Evolutionary conservation across 1,139 yeast genomes (phyloP).

Genomic region (Hansenula sp.): DNA sequence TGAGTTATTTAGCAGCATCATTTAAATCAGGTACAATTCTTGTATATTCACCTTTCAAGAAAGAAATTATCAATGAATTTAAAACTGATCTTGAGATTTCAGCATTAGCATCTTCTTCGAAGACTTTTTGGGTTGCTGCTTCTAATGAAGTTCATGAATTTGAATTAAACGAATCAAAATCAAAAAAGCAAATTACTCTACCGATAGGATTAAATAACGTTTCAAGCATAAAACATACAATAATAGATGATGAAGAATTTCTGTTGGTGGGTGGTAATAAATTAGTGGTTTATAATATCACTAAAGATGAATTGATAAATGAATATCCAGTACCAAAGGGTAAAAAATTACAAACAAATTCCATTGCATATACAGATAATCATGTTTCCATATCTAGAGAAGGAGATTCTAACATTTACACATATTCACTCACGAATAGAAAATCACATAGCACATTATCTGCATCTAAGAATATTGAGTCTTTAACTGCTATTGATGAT

Average conservation of each 20-base stretch:
- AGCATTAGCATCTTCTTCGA: slow-evolving; percentile 15
- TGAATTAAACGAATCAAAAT: slow-evolving; percentile 20
- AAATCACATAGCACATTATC: background rate
- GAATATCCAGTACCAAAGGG: slow-evolving; percentile 1
- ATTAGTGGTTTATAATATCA: background rate
- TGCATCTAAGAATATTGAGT: background rate
- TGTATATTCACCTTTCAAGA: slow-evolving; percentile 37
- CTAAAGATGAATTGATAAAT: background rate
- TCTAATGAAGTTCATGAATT: slow-evolving; percentile 20
- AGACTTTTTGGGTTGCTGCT: slow-evolving; percentile 23
- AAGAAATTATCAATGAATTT: slow-evolving; percentile 33
- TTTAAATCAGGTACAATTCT: slow-evolving; percentile 35
- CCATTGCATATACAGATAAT: background rate
- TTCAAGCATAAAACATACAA: background rate
- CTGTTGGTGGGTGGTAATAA: slow-evolving; percentile 1
- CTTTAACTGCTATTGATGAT: background rate
- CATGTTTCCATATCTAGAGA: background rate
- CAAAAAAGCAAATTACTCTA: slow-evolving; percentile 11
- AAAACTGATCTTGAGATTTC: slow-evolving; percentile 25
- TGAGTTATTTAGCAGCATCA: slow-evolving; percentile 31
- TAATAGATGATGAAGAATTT: slow-evolving; percentile 3
- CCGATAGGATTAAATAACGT: slow-evolving; percentile 3
- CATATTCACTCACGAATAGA: slow-evolving; percentile 1
- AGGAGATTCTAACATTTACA: background rate
- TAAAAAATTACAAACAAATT: background rate